Conservation (phyloP, 2,329 filamentous ascomycete genomes). For the Talaromyces sp. region DNA sequence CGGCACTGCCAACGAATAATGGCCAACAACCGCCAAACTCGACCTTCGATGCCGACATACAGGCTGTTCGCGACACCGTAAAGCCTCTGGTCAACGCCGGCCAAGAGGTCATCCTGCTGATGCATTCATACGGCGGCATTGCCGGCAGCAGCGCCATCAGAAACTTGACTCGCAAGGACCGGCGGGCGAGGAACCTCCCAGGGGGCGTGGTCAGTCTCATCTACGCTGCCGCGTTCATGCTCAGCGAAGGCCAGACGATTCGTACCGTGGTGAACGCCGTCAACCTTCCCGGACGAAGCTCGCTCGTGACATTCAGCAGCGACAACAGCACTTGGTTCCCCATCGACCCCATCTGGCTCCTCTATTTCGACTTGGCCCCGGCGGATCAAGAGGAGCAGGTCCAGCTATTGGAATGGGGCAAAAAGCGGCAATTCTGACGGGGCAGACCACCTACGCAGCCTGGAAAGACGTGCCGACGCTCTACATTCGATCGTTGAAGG, state of each 20-base stretch:
- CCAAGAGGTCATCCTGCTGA: background rate
- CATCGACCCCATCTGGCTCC: background rate
- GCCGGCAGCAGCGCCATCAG: background rate
- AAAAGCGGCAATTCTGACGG: background rate
- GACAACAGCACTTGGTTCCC: background rate
- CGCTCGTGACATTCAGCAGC: background rate
- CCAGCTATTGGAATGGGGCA: background rate
- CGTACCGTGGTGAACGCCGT: background rate
- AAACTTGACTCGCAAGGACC: background rate
- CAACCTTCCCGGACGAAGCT: background rate
- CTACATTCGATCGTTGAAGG: background rate
- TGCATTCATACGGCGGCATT: conserved; percentile 1
- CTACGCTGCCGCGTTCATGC: background rate
- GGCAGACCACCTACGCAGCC: background rate
- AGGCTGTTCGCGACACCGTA: background rate
- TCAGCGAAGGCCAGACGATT: background rate
- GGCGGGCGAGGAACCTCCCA: background rate
- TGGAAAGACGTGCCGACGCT: background rate
- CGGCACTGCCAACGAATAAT: background rate
- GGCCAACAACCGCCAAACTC: conserved; percentile 1
- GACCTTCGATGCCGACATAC: background rate
- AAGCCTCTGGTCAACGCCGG: background rate
- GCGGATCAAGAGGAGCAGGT: background rate
- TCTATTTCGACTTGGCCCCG: background rate
- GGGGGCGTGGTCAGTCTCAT: background rate